Conservation (phyloP, 768 basidiomycete genomes). For the Rhodosporidiobolus sp. region DNA sequence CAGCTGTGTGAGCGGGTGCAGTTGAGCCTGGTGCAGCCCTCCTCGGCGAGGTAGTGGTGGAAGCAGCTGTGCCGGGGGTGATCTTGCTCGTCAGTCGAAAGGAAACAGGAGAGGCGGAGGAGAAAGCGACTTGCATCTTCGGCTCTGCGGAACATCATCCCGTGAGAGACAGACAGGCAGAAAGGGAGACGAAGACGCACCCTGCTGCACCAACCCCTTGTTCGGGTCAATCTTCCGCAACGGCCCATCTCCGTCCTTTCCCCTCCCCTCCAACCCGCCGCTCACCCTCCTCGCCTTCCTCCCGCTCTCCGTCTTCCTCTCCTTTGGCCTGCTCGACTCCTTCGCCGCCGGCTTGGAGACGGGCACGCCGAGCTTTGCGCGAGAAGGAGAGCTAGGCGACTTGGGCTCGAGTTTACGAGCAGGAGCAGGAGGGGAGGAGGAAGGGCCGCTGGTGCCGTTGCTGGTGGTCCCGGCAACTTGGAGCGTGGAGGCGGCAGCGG, state of each 20-base stretch:
- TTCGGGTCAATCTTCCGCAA: not conserved
- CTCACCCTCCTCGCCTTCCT: too few species aligned
- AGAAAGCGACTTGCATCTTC: not conserved
- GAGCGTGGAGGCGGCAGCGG: too few species aligned
- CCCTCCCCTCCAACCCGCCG: not conserved
- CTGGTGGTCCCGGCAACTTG: too few species aligned
- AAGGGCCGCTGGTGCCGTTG: too few species aligned
- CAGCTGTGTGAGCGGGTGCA: not conserved
- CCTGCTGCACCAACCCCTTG: not conserved
- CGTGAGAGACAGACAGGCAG: not conserved
- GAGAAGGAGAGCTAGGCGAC: too few species aligned
- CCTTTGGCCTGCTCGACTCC: too few species aligned
- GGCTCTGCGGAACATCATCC: not conserved
- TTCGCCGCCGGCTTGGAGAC: too few species aligned
- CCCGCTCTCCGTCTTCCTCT: too few species aligned
- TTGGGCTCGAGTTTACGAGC: too few species aligned
- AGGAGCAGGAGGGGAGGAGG: too few species aligned
- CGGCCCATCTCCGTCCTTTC: not conserved
- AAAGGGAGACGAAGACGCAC: not conserved
- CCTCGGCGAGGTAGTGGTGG: not conserved
- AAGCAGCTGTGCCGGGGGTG: not conserved
- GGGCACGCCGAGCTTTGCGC: too few species aligned
- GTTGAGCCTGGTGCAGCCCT: not conserved
- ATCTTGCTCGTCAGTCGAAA: not conserved
- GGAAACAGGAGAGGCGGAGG: not conserved